A percentile compares a stretch with the other conserved stretches of the same genome.
phyloP scores from a whole-genome alignment of 495 filamentous ascomycete genomes.

The Aspergillus nanangensis region DNA sequence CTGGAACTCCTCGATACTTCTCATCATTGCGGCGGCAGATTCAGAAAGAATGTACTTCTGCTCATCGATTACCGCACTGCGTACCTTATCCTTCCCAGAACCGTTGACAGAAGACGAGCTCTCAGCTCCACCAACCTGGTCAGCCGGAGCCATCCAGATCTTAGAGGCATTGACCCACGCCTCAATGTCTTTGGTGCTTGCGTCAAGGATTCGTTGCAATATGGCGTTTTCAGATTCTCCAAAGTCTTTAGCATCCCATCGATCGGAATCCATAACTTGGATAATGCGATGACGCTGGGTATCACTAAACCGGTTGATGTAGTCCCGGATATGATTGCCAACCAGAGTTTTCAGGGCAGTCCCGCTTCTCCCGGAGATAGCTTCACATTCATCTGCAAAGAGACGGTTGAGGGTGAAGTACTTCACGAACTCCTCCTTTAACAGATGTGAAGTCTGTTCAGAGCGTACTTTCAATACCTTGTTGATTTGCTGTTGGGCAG shows the following conservation, averaged over 20 bases:
- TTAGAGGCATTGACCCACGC: slow-evolving; percentile 67
- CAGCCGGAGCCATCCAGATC: slow-evolving; percentile 59
- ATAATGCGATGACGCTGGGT: slow-evolving; percentile 74
- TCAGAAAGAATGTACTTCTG: slow-evolving; percentile 82
- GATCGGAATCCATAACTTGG: slow-evolving; percentile 81
- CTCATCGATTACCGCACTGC: slow-evolving; percentile 75
- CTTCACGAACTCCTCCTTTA: slow-evolving; percentile 73
- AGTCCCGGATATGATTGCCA: slow-evolving; percentile 87
- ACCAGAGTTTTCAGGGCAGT: slow-evolving; percentile 81
- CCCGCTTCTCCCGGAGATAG: slow-evolving; percentile 85
- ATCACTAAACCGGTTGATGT: slow-evolving; percentile 71
- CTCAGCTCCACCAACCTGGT: slow-evolving; percentile 21
- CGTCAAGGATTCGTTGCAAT: slow-evolving; percentile 64
- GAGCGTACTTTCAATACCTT: slow-evolving; percentile 89
- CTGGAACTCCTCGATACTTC: slow-evolving; percentile 75
- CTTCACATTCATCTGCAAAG: slow-evolving; percentile 96
- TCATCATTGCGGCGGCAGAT: slow-evolving; percentile 73
- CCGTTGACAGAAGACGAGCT: slow-evolving; percentile 45
- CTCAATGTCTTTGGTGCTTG: slow-evolving; percentile 74
- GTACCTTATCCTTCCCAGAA: slow-evolving; percentile 59
- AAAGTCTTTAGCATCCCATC: slow-evolving; percentile 89
- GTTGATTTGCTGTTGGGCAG: slow-evolving; percentile 85
- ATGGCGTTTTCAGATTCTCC: slow-evolving; percentile 58
- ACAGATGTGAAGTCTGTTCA: slow-evolving; percentile 72
- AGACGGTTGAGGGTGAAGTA: slow-evolving; percentile 92